Evolutionary conservation across 805 yeast genomes (phyloP), one percentile per base, ranked within the genome.

Genomic region (Saccharomycopsis oosterbeekiorum): DNA sequence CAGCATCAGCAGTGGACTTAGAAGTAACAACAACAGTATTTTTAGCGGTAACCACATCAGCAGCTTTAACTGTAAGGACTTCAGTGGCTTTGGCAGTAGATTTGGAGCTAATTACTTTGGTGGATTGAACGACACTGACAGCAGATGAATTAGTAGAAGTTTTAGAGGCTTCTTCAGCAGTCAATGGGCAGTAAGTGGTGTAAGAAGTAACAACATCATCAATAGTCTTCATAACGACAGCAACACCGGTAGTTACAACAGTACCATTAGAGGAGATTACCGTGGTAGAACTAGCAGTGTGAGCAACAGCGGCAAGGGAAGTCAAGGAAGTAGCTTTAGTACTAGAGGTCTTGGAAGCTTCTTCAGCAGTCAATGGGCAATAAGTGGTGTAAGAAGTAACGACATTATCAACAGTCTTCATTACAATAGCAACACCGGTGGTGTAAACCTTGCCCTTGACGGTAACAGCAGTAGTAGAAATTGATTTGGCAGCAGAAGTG

Each of bases 111-210:
- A 34, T n/a, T 14, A 24, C 41, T 40, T 15, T 29, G n/a, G 59
- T 78, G 19, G 75, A 69, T 58, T 62, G 64, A n/a, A 67, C 67
- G 21, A 65, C 80, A 21, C 77, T 73, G 54, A 70, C 75, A 62
- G 77, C 77, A 62, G 77, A 77, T 61, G 76, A 80, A 56, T 76
- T 67, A 17, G 58, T 57, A 6, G 60, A 41, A 34, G 61, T 29
- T 8, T 50, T 24, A 56, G 62, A 24, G 34, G 34, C 3, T 29
- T 60, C 57, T 21, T 29, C 54, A 37, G 57, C 65, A 24, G 58
- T 55, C 39, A 64, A 60, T 40, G 66, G 63, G 21, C 66, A 62
- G 59, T 58, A 55, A 41, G 65, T 60, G 14, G 65, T 61, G 60
- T 59, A 64, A 15, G 47, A 17, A n/a, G 64, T 64, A 10, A 58